Base-by-base conservation (phyloP, 441 rosid species). In the Populus hybrid region DNA sequence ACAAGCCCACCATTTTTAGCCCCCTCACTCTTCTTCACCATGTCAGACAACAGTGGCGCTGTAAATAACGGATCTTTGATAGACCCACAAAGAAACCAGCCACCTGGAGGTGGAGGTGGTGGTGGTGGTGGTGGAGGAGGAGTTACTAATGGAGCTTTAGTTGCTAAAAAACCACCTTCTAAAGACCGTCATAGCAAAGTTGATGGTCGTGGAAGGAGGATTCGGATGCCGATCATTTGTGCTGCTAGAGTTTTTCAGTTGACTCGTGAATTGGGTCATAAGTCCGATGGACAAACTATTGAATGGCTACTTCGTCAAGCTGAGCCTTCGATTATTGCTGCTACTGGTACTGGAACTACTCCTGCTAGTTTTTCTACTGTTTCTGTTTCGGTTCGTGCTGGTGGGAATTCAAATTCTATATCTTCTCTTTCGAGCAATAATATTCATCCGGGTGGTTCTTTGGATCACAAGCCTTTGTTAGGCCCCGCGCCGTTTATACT, bases 231-330 rank as follows among this genome's bases (percentile, higher is more conserved):
- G 1, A 92, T 93, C 79, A 93, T 92, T 19, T 95, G 98, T 71
- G 99, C 98, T 16, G 97, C 99, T 28, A 90, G 99, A 18, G 98
- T 94, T 50, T 94, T 94, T 76, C 98, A 94, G 86, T 79, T 94
- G 69, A 94, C 98, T 1, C 91, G 98, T 11, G 98, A 93, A 86
- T 87, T 93, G 18, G 99, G 99, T 6, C 99, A 91, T 71, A 95
- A 95, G 79, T 95, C 99, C 4, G 97, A 95, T 59, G 99, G 99
- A 26, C 96, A 95, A 83, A 95, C 99, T 4, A 95, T 95, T 26
- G 97, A 93, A 78, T 95, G 98, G 98, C 90, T 95, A 0, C 95
- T 95, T 53, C 97, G 98, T 70, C 97, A 95, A 79, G 98, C 98
- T 2, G 98, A 95, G 87, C 98, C 98, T 18, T 91, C 98, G 4